Conservation (phyloP, 2,329 filamentous ascomycete species). For the Cladosporium colombiae region DNA sequence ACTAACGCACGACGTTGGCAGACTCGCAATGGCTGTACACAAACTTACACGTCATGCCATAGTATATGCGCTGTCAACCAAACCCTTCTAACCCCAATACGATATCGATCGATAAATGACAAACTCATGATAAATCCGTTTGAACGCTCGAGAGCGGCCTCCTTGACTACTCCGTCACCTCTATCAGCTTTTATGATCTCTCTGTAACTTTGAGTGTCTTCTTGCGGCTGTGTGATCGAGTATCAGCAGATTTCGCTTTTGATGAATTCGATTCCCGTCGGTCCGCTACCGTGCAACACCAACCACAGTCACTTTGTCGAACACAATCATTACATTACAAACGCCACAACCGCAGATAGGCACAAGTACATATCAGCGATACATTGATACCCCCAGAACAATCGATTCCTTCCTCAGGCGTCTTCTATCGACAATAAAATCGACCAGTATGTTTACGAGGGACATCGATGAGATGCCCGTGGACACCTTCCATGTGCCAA, state of each 20-base stretch:
- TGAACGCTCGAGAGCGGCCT: neutral
- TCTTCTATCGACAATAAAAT: neutral
- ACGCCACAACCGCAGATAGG: too few species aligned
- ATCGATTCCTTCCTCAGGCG: neutral
- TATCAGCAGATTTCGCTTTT: neutral
- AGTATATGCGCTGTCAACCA: neutral
- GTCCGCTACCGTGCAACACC: too few species aligned
- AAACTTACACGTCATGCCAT: neutral
- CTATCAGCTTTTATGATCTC: neutral
- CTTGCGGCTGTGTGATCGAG: neutral
- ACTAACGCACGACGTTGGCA: neutral
- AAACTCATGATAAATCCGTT: neutral
- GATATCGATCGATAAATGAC: neutral
- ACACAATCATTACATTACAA: neutral
- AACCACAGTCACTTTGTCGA: too few species aligned
- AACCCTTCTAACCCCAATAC: neutral
- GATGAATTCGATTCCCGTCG: neutral
- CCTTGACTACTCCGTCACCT: neutral
- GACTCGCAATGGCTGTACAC: neutral
- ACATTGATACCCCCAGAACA: neutral
- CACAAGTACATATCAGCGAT: too few species aligned
- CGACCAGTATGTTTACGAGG: neutral
- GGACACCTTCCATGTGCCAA: neutral
- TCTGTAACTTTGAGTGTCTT: neutral
- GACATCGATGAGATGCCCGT: neutral